Base-by-base conservation (phyloP, 2,329 filamentous ascomycete genomes). In the Xylariales sp. region DNA sequence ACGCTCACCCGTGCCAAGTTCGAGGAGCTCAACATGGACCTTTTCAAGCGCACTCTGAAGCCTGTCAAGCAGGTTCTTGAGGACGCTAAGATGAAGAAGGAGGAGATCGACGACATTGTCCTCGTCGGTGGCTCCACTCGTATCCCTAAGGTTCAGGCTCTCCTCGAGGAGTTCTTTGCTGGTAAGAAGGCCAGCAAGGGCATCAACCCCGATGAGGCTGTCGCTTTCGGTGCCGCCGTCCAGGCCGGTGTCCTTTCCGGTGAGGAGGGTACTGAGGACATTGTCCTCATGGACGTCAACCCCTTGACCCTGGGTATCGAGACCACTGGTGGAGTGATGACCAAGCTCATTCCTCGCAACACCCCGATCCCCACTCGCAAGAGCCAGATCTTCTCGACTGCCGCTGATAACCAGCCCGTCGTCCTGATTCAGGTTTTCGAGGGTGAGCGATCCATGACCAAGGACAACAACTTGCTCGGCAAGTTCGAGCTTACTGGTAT, bases 41-140 rank as follows among this genome's bases (percentile, higher is more conserved):
- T 97, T 46, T 97, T 97, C 85, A 95, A 95, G 84, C 95, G 93
- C 81, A 97, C 93, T 42, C 81, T 97, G 51, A 95, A 96, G 82
- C 91, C 93, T 41, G 93, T 97, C 52, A 89, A 97, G 75, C 90
- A 96, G 78, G 93, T 97, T 52, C 80, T 98, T 62, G 95, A 95
- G 77, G 93, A 97, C 55, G 89, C 90, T 65, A 95, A 96, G 78
- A 78, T 96, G 57, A 91, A 91, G 83, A 97, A 96, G 85, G 72
- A 69, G 46, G 90, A 97, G 56, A 80, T 98, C 55, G 83, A 96
- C 58, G 93, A 97, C 64, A 96, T 98, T 53, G 93, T 98, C 50
- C 82, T 97, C 36, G 91, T 97, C 48, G 93, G 93, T 82, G 93
- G 93, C 69, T 97, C 93, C 45, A 97, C 93, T 51, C 91, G 93